Conservation (phyloP, 805 yeast genomes). For the Candida ulmi region DNA sequence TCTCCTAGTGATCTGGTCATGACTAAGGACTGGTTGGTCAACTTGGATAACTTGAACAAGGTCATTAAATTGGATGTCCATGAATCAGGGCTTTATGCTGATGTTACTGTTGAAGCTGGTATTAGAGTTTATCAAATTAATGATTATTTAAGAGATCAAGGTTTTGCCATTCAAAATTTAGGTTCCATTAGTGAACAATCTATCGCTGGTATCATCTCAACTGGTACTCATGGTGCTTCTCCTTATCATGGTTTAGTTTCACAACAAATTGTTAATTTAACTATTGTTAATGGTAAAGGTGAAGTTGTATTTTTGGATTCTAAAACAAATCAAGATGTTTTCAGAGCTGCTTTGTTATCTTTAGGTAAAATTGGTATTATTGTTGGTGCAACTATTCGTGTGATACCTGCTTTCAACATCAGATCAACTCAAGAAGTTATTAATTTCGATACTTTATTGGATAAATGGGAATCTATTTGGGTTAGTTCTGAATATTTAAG, state of each 20-base stretch:
- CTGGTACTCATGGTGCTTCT: conserved; percentile 96
- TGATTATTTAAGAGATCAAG: conserved; percentile 52
- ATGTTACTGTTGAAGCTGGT: conserved; percentile 94
- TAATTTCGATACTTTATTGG: conserved; percentile 64
- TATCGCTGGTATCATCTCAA: conserved; percentile 90
- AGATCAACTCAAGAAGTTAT: conserved; percentile 79
- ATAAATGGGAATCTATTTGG: conserved; percentile 77
- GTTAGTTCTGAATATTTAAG: conserved; percentile 85
- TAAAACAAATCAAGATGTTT: conserved; percentile 60
- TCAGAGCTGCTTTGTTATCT: conserved; percentile 78
- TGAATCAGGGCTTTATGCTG: conserved; percentile 65
- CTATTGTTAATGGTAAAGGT: conserved; percentile 73
- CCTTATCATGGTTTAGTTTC: conserved; percentile 88
- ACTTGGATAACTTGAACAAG: conserved; percentile 68
- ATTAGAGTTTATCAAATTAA: conserved; percentile 72
- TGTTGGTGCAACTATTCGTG: conserved; percentile 76
- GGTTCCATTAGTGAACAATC: conserved; percentile 95
- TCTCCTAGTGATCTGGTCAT: conserved; percentile 90
- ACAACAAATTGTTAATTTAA: conserved; percentile 77
- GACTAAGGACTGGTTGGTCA: conserved; percentile 84
- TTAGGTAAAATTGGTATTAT: conserved; percentile 91
- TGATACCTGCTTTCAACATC: conserved; percentile 78
- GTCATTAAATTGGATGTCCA: conserved; percentile 45
- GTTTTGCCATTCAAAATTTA: conserved; percentile 80
- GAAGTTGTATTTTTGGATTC: conserved; percentile 45